A percentile compares a stretch with the other conserved stretches of the same genome.
Evolutionary conservation across 2,329 filamentous ascomycete species (phyloP).

Genomic region (Penicillium expansum): DNA sequence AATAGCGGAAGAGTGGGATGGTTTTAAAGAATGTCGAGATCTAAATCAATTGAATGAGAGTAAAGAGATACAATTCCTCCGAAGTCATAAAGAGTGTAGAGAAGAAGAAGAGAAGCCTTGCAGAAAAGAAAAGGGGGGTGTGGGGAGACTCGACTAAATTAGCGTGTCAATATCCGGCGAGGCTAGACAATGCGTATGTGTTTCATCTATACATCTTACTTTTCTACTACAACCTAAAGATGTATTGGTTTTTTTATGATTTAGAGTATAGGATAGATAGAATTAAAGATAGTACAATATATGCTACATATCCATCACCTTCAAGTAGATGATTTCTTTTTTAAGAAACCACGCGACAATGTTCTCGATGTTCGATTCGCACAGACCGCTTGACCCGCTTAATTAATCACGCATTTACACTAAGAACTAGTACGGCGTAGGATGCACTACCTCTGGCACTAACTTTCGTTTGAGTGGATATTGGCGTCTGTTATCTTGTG

Average conservation of each 20-base stretch:
- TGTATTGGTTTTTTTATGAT: not conserved
- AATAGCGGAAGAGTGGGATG: not conserved
- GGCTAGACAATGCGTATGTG: not conserved
- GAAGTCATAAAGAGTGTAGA: constrained; percentile 4
- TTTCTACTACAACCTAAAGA: not conserved
- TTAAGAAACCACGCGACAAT: not conserved
- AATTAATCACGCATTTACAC: not conserved
- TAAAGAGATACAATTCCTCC: not conserved
- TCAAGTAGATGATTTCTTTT: not conserved
- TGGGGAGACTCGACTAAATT: not conserved
- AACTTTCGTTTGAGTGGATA: not conserved
- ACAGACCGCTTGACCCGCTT: not conserved
- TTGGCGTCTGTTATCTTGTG: not conserved
- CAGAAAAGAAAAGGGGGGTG: constrained; percentile 11
- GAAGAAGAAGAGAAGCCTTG: constrained; percentile 7
- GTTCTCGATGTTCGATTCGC: not conserved
- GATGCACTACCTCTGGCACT: not conserved
- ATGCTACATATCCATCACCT: not conserved
- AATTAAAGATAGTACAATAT: too few relatives aligned
- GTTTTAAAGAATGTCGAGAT: not conserved
- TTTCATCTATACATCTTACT: not conserved
- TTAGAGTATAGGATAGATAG: not conserved
- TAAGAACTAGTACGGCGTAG: not conserved
- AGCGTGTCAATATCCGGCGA: constrained; percentile 2
- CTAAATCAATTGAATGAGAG: constrained; percentile 1